Percentiles rank a stretch among this genome's conserved stretches.
Conservation (phyloP, 2,329 filamentous ascomycete genomes). For the Stylonectria norvegica region DNA sequence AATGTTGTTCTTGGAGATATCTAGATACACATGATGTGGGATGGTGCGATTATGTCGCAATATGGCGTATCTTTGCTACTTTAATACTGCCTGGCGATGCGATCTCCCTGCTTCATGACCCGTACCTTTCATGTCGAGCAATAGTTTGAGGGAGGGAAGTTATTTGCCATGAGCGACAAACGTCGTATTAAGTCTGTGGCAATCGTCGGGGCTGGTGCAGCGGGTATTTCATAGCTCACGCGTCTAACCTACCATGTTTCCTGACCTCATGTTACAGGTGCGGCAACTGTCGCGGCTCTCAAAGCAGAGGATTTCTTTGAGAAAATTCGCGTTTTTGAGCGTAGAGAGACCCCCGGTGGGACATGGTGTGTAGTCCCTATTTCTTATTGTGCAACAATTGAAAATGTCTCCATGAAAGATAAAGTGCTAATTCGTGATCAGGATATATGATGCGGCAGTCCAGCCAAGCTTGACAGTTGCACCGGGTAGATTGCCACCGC, state of each 20-base stretch:
- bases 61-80: too few species aligned
- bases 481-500: constrained; percentile 43
- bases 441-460: constrained; percentile 49
- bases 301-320: constrained; percentile 44
- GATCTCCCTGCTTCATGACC: too few species aligned
- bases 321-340: constrained; percentile 40
- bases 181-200: constrained; percentile 18
- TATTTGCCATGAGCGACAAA: neutral
- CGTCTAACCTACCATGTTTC: fast-evolving
- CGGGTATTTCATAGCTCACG: constrained; percentile 7
- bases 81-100: too few species aligned
- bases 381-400: too few species aligned
- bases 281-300: constrained; percentile 45
- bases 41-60: too few species aligned
- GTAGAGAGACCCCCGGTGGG: constrained; percentile 41
- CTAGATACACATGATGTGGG: too few species aligned
- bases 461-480: constrained; percentile 28
- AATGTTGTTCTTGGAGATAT: too few species aligned
- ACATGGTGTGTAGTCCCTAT: constrained; percentile 44
- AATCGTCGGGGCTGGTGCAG: constrained; percentile 20
- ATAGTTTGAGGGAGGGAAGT: too few species aligned
- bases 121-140: too few species aligned
- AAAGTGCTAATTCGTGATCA: constrained; percentile 15
- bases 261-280: constrained; percentile 32
- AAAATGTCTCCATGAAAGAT: too few species aligned